Conservation (phyloP, 805 yeast genomes). For the Starmerella vitae region DNA sequence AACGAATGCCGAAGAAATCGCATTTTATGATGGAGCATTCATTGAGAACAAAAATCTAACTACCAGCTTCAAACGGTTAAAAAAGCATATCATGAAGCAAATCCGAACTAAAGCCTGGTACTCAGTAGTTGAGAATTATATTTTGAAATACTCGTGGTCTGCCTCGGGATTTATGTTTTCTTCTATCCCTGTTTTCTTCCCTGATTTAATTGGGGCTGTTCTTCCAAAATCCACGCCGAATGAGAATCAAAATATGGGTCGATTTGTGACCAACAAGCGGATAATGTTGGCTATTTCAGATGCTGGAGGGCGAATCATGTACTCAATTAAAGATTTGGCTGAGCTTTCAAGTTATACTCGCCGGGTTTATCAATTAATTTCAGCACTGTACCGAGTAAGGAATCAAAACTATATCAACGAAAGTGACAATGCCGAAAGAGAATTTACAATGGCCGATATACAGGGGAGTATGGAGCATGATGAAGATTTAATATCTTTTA, state of each 20-base stretch:
- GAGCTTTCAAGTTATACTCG: conserved; percentile 84
- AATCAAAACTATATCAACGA: not conserved
- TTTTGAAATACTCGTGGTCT: conserved; percentile 86
- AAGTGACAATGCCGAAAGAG: conserved; percentile 8
- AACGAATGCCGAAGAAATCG: conserved; percentile 84
- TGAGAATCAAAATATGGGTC: conserved; percentile 49
- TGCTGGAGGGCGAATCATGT: conserved; percentile 90
- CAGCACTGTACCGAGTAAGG: conserved; percentile 73
- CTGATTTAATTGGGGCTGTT: conserved; percentile 29
- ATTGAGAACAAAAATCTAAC: conserved; percentile 59
- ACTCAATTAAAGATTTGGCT: conserved; percentile 83
- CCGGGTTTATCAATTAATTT: conserved; percentile 60
- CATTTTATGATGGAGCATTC: conserved; percentile 78
- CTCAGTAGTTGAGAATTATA: conserved; percentile 67
- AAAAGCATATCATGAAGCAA: conserved; percentile 40
- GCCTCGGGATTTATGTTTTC: conserved; percentile 89
- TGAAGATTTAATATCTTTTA: conserved; percentile 68
- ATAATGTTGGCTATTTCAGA: conserved; percentile 83
- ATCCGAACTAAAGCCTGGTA: conserved; percentile 51
- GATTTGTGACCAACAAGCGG: conserved; percentile 80
- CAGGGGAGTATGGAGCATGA: conserved; percentile 70
- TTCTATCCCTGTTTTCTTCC: conserved; percentile 71
- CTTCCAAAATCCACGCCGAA: conserved; percentile 11
- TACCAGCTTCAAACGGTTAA: conserved; percentile 44
- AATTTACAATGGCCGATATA: conserved; percentile 36